phyloP scores from a whole-genome alignment of 495 filamentous ascomycete species.

The Aspergillus heteromorphus region DNA sequence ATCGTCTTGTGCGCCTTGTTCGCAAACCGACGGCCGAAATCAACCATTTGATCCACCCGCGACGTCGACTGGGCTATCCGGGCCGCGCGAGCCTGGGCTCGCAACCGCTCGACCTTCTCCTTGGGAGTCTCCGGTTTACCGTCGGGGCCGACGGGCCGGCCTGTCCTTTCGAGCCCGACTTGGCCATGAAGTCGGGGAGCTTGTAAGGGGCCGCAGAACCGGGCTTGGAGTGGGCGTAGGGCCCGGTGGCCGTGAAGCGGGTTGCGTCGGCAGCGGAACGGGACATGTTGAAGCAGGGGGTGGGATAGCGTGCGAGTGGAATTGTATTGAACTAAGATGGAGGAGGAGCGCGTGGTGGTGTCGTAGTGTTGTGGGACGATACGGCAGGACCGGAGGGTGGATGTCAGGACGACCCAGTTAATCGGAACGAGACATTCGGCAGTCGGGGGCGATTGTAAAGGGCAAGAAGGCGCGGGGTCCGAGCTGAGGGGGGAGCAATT shows the following conservation, averaged over 20 bases:
- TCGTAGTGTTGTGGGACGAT: neutral
- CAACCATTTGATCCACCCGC: conserved; percentile 63
- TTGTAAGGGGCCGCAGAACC: conserved; percentile 31
- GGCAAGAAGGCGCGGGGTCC: neutral
- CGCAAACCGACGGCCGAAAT: conserved; percentile 64
- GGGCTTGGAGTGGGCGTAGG: conserved; percentile 73
- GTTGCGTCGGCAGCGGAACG: conserved; percentile 91
- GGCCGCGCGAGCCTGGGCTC: conserved; percentile 70
- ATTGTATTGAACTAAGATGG: neutral
- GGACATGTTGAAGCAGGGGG: conserved; percentile 49
- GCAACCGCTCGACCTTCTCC: conserved; percentile 81
- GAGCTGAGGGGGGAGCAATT: conserved; percentile 8
- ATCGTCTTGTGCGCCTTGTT: conserved; percentile 79
- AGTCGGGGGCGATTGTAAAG: neutral
- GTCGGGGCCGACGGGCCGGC: conserved; percentile 22
- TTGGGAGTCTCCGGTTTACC: conserved; percentile 67
- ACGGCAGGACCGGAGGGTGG: neutral
- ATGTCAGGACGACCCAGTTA: neutral
- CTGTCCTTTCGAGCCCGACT: conserved; percentile 17
- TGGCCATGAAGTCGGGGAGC: conserved; percentile 29
- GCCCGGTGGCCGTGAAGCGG: conserved; percentile 88
- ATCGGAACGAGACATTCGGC: neutral
- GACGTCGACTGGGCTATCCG: conserved; percentile 57
- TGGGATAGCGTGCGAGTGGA: neutral
- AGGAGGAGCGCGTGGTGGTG: neutral